phyloP scores from a whole-genome alignment of 2,329 filamentous ascomycete species.

The Thermothelomyces thermophilus region DNA sequence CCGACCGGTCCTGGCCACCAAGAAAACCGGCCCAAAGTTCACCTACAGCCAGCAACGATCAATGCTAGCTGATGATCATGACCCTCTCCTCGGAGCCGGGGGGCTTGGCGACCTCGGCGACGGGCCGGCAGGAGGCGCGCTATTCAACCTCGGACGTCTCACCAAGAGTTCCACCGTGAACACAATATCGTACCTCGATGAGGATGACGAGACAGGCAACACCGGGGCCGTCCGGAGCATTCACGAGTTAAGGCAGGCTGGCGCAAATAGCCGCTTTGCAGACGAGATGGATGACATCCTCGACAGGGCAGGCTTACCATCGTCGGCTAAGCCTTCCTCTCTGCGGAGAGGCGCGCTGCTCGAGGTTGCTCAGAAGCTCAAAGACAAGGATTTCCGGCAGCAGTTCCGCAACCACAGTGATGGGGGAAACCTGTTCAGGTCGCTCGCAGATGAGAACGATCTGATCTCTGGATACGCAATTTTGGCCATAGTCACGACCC shows the following conservation, averaged over 20 bases:
- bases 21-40: slow-evolving; percentile 33
- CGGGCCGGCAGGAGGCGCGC: slow-evolving; percentile 15
- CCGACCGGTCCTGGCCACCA: slow-evolving; percentile 22
- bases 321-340: slow-evolving; percentile 40
- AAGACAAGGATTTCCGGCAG: slow-evolving; percentile 55
- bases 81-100: slow-evolving; percentile 16
- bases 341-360: slow-evolving; percentile 53
- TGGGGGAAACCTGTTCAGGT: slow-evolving; percentile 60
- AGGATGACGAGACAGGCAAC: slow-evolving; percentile 36
- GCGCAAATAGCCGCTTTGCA: slow-evolving; percentile 58
- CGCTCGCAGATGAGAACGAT: slow-evolving; percentile 54
- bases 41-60: slow-evolving; percentile 36
- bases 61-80: slow-evolving; percentile 31
- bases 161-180: slow-evolving; percentile 22
- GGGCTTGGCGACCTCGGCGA: slow-evolving; percentile 21
- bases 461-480: slow-evolving; percentile 57
- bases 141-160: slow-evolving; percentile 24
- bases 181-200: slow-evolving; percentile 36
- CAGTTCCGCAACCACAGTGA: slow-evolving; percentile 71
- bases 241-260: slow-evolving; percentile 59
- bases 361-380: slow-evolving; percentile 53
- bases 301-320: slow-evolving; percentile 52
- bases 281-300: slow-evolving; percentile 60
- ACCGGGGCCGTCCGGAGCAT: slow-evolving; percentile 54
- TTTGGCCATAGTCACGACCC: slow-evolving; percentile 54